Conservation (phyloP, 2,329 filamentous ascomycete genomes). For the Aspergillus alliaceus region DNA sequence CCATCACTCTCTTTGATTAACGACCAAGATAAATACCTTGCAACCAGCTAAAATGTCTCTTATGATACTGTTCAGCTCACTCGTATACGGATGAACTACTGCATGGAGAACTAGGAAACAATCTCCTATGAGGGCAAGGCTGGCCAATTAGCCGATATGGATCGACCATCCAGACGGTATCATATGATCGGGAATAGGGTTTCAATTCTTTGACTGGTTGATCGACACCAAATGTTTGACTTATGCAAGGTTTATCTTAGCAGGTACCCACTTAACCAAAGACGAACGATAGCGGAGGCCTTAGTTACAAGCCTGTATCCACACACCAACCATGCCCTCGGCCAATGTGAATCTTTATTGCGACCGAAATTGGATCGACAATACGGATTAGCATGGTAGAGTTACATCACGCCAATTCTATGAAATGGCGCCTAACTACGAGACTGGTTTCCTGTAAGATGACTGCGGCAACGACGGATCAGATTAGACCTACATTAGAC, state of each 20-base stretch:
- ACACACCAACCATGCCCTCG: not conserved
- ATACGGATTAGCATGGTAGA: not conserved
- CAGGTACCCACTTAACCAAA: not conserved
- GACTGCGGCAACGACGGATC: not conserved
- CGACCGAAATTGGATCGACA: not conserved
- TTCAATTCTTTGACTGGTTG: not conserved
- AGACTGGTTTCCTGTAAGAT: not conserved
- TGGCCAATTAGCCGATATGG: not conserved
- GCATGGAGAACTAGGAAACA: no score
- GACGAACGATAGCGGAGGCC: not conserved
- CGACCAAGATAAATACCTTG: no score
- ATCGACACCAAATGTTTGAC: not conserved
- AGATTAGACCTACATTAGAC: not conserved
- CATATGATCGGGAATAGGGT: not conserved
- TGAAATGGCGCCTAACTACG: not conserved
- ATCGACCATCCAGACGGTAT: not conserved
- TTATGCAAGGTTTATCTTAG: not conserved
- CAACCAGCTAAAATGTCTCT: no score
- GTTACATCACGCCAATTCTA: not conserved
- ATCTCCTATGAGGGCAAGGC: not conserved
- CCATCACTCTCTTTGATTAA: no score
- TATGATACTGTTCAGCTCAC: no score
- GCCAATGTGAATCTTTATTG: not conserved
- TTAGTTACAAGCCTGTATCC: not conserved
- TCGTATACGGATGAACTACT: no score